Evolutionary conservation across 495 filamentous ascomycete genomes (phyloP).

Genomic region (Xanthoparmelia taractica): DNA sequence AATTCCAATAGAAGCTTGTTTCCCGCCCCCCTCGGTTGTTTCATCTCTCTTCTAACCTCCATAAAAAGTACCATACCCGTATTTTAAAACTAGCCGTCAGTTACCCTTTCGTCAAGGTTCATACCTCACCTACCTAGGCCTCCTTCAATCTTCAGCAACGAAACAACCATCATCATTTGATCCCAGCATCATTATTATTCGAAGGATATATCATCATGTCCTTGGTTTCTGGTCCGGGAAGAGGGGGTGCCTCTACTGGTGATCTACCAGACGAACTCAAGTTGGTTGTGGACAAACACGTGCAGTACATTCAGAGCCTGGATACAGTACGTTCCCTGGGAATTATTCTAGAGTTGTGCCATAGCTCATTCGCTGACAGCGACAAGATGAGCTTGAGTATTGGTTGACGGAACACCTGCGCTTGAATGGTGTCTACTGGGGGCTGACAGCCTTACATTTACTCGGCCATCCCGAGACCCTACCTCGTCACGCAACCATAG

Average conservation of each 20-base stretch:
- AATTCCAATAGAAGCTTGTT: not conserved
- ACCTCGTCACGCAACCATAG: slow-evolving; percentile 70
- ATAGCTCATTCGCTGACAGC: slow-evolving; percentile 39
- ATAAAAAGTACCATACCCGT: not conserved
- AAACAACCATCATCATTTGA: not conserved
- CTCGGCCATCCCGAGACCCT: slow-evolving; percentile 73
- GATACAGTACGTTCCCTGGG: slow-evolving; percentile 58
- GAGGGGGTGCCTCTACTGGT: slow-evolving; percentile 37
- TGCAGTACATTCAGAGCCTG: slow-evolving; percentile 86
- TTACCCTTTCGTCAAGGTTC: not conserved
- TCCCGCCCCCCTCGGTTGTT: not conserved
- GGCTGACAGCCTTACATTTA: slow-evolving; percentile 78
- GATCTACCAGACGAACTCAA: slow-evolving; percentile 52
- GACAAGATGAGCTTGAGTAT: slow-evolving; percentile 90
- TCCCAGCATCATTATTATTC: not conserved
- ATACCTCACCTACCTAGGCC: no score
- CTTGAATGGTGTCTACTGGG: slow-evolving; percentile 94
- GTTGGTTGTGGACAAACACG: slow-evolving; percentile 67
- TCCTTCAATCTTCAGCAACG: not conserved
- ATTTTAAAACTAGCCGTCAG: not conserved
- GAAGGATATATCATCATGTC: slow-evolving; percentile 40
- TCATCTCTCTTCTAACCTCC: not conserved
- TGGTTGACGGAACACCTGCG: slow-evolving; percentile 95
- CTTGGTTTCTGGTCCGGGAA: slow-evolving; percentile 54
- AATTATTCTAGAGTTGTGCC: slow-evolving; percentile 20